A percentile compares a stretch with the other conserved stretches of the same genome.
These are phyloP conservation scores for Apophysomyces variabilis DNA, from an alignment of 371 early-diverging fungal genomes.

Conservation along the genomic window DNA sequence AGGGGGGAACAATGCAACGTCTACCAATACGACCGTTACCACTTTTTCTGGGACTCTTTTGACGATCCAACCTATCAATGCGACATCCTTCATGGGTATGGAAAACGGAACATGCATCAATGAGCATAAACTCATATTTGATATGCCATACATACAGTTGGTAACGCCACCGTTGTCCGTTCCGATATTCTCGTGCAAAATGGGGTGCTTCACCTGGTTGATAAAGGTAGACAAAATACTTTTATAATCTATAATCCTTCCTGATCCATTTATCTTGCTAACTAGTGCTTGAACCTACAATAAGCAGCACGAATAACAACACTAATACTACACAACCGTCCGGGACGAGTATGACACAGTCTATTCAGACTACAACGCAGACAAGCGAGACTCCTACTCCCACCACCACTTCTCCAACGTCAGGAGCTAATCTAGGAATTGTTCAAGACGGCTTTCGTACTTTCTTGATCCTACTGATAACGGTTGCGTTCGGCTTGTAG, in stretches of 20 bases:
- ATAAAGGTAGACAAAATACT: conserved; percentile 22
- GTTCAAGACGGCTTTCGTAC: too few species aligned
- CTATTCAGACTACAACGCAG: not conserved
- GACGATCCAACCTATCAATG: not conserved
- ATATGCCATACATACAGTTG: conserved; percentile 18
- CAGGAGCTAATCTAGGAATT: too few species aligned
- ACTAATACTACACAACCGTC: not conserved
- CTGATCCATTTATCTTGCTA: not conserved
- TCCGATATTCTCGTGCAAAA: conserved; percentile 46
- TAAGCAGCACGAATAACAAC: not conserved
- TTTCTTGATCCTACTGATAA: too few species aligned
- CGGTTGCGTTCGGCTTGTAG: too few species aligned
- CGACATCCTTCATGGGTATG: conserved; percentile 1
- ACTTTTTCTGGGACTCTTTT: not conserved
- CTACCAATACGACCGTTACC: not conserved
- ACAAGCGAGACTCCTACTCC: not conserved
- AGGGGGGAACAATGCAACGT: not conserved
- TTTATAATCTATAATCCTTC: not conserved
- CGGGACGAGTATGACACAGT: not conserved
- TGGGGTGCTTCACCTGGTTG: conserved; percentile 56
- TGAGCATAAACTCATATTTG: not conserved
- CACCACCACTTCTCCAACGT: too few species aligned
- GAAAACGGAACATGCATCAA: not conserved
- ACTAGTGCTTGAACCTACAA: not conserved
- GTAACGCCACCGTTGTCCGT: conserved; percentile 37